Base-by-base conservation (phyloP, 2,329 filamentous ascomycete genomes). In the Arachnomyces sp. region DNA sequence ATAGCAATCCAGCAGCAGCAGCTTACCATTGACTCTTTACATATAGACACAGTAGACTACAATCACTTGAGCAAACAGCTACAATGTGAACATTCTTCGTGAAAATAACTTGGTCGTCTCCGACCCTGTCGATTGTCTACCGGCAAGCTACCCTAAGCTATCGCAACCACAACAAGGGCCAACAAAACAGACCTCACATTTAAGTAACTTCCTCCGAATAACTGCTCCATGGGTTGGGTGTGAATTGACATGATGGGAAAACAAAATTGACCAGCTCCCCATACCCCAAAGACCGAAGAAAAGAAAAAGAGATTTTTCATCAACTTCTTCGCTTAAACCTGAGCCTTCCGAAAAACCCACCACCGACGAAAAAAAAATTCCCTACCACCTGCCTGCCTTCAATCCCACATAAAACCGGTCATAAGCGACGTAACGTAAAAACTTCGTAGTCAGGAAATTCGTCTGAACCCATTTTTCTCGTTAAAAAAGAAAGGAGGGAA, bases 231-330 rank as follows among this genome's bases (percentile, higher is more conserved):
- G 13, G 28, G 9, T 31, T 38, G 13, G 28, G 9, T 31, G 14
- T 31, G 15, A 40, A 30, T 35, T 34, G 40, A 46, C 39, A 16
- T n/a, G n/a, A n/a, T n/a, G n/a, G n/a, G 34, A 31, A 33, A 36
- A 51, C 49, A 53, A 44, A 44, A 54, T 63, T 64, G 60, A 64
- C 60, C 61, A 63, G 58, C 50, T 45, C 54, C 38, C 49, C 57
- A 34, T 25, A 16, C 44, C 39, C 39, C 36, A 51, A 51, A 48
- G 45, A 39, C 47, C 43, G 30, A 45, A 36, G 44, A 50, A 41
- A 36, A 32, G 28, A 34, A 44, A 37, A 32, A 36, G 12, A 42
- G 28, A 40, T 30, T 34, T 33, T 42, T 42, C 15, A 16, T 41
- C 29, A n/a, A 38, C 28, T 25, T 46, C 44, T 43, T 46, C 18